Percentiles rank a stretch among this genome's conserved stretches.
These are phyloP conservation scores for Hippophae rhamnoides DNA, from an alignment of 306 rosid species.

Conservation along the genomic window DNA sequence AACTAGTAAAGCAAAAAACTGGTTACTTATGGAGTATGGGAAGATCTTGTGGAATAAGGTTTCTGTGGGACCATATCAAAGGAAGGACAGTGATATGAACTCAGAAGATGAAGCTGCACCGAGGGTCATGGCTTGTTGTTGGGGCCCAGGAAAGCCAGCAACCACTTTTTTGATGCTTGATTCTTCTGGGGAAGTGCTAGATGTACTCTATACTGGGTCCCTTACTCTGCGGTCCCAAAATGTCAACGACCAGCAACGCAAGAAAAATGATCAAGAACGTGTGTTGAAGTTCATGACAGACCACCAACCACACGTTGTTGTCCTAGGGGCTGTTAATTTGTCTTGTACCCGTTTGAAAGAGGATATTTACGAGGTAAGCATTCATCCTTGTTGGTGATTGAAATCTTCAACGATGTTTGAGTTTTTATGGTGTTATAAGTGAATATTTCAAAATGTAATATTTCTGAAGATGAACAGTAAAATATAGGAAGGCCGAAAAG, in stretches of 20 bases:
- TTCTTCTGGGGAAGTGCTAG: conserved; percentile 88
- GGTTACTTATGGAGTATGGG: conserved; percentile 85
- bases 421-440: neutral
- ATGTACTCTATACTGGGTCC: conserved; percentile 82
- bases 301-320: conserved; percentile 97
- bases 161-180: conserved; percentile 96
- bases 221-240: conserved; percentile 81
- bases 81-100: conserved; percentile 72
- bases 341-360: conserved; percentile 88
- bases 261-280: conserved; percentile 86
- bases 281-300: conserved; percentile 97
- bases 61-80: conserved; percentile 88
- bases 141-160: conserved; percentile 97
- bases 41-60: conserved; percentile 79
- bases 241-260: conserved; percentile 74
- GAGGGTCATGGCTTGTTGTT: conserved; percentile 96
- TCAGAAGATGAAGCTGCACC: conserved; percentile 93
- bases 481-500: too few species aligned
- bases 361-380: conserved; percentile 82
- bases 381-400: neutral
- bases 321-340: conserved; percentile 87
- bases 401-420: neutral
- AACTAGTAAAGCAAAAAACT: conserved; percentile 64
- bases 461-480: too few species aligned
- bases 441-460: too few species aligned